These are phyloP conservation scores for Didymella pinodella DNA, from an alignment of 2,329 filamentous ascomycete species.

Conservation along the genomic window DNA sequence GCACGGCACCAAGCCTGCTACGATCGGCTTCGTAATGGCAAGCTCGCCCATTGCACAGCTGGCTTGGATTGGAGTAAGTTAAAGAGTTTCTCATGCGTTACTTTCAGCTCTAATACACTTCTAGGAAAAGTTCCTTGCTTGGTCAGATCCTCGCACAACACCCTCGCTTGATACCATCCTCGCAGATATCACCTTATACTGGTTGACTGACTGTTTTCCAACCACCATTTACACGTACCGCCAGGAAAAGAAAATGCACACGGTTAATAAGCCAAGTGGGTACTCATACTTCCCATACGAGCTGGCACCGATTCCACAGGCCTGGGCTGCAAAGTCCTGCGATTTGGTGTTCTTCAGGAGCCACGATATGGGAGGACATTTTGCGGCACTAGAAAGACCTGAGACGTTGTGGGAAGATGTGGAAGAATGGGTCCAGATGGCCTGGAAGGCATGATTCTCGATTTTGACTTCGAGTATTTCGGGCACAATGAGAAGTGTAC, in stretches of 20 bases:
- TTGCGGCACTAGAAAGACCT: slow-evolving; percentile 59
- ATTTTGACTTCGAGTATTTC: background rate
- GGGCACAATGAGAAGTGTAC: background rate
- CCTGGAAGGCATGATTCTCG: slow-evolving; percentile 34
- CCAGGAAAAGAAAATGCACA: slow-evolving; percentile 33
- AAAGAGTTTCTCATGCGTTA: background rate
- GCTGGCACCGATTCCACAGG: slow-evolving; percentile 50
- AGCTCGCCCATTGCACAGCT: slow-evolving; percentile 65
- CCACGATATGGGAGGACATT: slow-evolving; percentile 55
- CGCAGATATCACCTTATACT: slow-evolving; percentile 62
- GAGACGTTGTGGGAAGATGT: slow-evolving; percentile 54
- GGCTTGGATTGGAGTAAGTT: slow-evolving; percentile 59
- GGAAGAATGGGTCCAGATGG: slow-evolving; percentile 53
- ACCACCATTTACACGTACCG: slow-evolving; percentile 62
- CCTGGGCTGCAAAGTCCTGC: slow-evolving; percentile 52
- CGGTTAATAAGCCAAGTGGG: slow-evolving; percentile 54
- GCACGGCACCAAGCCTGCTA: slow-evolving; percentile 64
- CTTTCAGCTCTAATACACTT: background rate
- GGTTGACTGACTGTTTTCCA: slow-evolving; percentile 61
- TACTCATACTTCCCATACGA: slow-evolving; percentile 57
- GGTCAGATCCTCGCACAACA: slow-evolving; percentile 54
- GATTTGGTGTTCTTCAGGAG: slow-evolving; percentile 48
- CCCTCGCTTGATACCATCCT: slow-evolving; percentile 57
- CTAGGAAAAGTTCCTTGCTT: slow-evolving; percentile 63
- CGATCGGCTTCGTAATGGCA: slow-evolving; percentile 63